Evolutionary conservation across 352 stramenopile species (phyloP).

Genomic region (Saprolegnia diclina): DNA sequence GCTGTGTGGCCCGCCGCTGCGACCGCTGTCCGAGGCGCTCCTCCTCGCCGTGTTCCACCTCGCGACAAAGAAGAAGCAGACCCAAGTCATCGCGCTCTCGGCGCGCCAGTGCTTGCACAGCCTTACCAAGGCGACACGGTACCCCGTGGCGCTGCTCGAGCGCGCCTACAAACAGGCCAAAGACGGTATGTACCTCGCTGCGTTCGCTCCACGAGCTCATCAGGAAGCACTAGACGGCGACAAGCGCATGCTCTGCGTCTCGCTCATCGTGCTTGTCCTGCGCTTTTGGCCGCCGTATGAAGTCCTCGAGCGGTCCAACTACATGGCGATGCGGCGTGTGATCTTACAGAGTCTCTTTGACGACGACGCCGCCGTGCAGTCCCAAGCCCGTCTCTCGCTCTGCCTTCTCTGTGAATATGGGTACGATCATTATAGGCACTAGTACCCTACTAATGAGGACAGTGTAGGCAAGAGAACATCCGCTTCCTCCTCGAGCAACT

Average conservation of each 20-base stretch:
- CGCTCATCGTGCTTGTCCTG: conserved; percentile 20
- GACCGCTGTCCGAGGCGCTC: neutral
- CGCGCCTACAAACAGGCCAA: conserved; percentile 11
- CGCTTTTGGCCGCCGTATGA: conserved; percentile 10
- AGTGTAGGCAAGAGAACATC: conserved; percentile 16
- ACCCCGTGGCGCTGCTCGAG: conserved; percentile 1
- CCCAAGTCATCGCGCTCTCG: conserved; percentile 20
- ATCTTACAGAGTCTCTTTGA: conserved; percentile 9
- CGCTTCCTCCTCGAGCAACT: neutral
- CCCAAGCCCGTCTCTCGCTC: conserved; percentile 15
- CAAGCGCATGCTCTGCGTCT: conserved; percentile 22
- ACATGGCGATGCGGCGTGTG: conserved; percentile 5
- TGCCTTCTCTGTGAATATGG: conserved; percentile 27
- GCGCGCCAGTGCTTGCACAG: conserved; percentile 21
- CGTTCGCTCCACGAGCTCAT: too few relatives aligned
- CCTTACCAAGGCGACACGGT: conserved; percentile 14
- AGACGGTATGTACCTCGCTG: neutral
- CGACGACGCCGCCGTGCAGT: conserved; percentile 11
- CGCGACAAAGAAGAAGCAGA: conserved; percentile 27
- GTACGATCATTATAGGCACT: too few relatives aligned
- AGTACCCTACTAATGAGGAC: too few relatives aligned
- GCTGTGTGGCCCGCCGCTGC: conserved; percentile 13
- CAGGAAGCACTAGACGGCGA: conserved; percentile 1
- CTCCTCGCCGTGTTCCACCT: conserved; percentile 14
- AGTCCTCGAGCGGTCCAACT: neutral